These are phyloP conservation scores for Hypomontagnella submonticulosa DNA, from an alignment of 495 filamentous ascomycete species.

Conservation along the genomic window DNA sequence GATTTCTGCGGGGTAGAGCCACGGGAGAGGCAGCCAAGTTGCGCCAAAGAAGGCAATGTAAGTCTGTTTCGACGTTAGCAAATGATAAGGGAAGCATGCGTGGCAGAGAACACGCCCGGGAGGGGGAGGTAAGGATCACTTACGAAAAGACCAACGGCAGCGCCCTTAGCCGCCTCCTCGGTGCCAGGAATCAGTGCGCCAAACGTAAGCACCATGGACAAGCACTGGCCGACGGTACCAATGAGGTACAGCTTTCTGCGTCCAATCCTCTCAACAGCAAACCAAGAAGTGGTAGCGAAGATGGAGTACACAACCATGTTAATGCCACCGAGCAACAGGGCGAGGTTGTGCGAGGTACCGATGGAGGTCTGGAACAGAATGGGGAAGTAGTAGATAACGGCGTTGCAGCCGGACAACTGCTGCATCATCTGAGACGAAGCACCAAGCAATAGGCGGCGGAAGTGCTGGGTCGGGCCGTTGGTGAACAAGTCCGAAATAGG, in stretches of 20 bases:
- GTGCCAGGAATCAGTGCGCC: constrained; percentile 72
- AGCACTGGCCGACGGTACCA: constrained; percentile 74
- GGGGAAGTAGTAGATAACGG: constrained; percentile 86
- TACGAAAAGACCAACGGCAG: constrained; percentile 77
- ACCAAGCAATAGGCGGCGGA: constrained; percentile 71
- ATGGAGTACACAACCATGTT: constrained; percentile 84
- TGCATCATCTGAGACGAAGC: constrained; percentile 77
- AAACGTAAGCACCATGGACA: constrained; percentile 82
- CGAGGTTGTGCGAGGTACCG: constrained; percentile 62
- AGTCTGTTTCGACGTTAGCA: constrained; percentile 49
- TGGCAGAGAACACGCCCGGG: too few relatives aligned
- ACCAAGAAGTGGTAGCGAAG: constrained; percentile 82
- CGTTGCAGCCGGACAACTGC: constrained; percentile 78
- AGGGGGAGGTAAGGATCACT: background rate
- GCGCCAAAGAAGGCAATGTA: constrained; percentile 84
- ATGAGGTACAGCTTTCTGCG: constrained; percentile 76
- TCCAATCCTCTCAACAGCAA: constrained; percentile 79
- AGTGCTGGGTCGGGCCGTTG: constrained; percentile 71
- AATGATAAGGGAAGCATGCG: too few relatives aligned
- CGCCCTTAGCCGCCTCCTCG: constrained; percentile 68
- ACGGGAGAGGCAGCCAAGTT: constrained; percentile 77
- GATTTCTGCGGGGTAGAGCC: constrained; percentile 68
- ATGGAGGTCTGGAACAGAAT: constrained; percentile 78
- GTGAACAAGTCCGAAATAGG: constrained; percentile 68
- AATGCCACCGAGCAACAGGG: constrained; percentile 78